phyloP scores from a whole-genome alignment of 2,329 filamentous ascomycete species.

The Colletotrichum brevisporum region DNA sequence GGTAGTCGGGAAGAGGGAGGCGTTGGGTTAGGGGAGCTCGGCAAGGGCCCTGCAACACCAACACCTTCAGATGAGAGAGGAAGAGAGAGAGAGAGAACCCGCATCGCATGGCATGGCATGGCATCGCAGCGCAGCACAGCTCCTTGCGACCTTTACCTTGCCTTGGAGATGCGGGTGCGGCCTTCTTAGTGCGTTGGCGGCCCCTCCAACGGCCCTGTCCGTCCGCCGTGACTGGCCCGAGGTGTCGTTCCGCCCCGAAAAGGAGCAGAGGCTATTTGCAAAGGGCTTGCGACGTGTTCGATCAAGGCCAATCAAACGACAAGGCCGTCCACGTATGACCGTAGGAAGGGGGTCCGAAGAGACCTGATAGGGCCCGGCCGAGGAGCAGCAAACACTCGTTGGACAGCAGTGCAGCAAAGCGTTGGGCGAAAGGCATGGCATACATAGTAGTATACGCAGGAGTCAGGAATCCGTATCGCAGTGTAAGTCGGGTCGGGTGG shows the following conservation, averaged over 20 bases:
- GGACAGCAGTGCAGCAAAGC: conserved; percentile 41
- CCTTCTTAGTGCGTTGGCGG: conserved; percentile 37
- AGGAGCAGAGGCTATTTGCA: conserved; percentile 10
- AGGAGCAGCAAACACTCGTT: conserved; percentile 47
- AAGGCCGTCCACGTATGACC: conserved; percentile 28
- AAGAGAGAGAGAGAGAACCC: too few relatives aligned
- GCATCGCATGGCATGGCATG: too few relatives aligned
- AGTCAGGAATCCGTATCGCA: neutral
- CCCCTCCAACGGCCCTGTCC: conserved; percentile 35
- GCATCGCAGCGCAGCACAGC: too few relatives aligned
- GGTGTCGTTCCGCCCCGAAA: conserved; percentile 12
- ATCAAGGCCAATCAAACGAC: conserved; percentile 28
- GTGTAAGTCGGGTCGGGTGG: neutral
- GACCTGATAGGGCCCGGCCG: conserved; percentile 46
- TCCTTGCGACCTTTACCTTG: conserved; percentile 19
- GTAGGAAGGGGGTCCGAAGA: conserved; percentile 39
- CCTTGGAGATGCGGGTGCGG: conserved; percentile 36
- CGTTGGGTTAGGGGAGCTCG: conserved; percentile 30
- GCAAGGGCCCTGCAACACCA: conserved; percentile 13
- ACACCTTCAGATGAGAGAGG: neutral
- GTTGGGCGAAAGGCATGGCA: conserved; percentile 37
- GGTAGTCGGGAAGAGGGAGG: conserved; percentile 7
- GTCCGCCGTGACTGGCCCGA: conserved; percentile 28
- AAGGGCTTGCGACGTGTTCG: conserved; percentile 34
- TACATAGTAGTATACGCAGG: neutral